phyloP scores from a whole-genome alignment of 805 yeast genomes.

The Candida boidinii region DNA sequence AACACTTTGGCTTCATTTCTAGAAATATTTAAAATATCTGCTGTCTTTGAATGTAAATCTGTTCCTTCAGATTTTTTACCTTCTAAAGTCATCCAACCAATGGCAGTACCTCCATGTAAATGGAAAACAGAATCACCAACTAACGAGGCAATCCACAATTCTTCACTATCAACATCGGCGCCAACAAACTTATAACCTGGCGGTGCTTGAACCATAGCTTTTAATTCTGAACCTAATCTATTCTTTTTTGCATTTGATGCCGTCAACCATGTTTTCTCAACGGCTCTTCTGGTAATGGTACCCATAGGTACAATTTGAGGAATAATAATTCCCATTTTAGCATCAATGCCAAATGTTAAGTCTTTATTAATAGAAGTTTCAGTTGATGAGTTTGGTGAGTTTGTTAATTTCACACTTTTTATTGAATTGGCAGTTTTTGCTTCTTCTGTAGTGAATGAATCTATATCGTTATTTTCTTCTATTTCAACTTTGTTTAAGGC shows the following conservation, averaged over 20 bases:
- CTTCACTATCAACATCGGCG: slow-evolving; percentile 98
- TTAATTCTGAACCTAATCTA: slow-evolving; percentile 88
- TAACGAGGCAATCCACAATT: slow-evolving; percentile 93
- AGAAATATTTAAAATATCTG: slow-evolving; percentile 78
- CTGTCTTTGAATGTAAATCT: slow-evolving; percentile 91
- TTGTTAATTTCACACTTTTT: too few relatives aligned
- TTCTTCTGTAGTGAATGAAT: too few relatives aligned
- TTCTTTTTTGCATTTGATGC: slow-evolving; percentile 87
- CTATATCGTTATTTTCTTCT: too few relatives aligned
- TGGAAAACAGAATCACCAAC: slow-evolving; percentile 88
- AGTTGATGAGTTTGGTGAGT: too few relatives aligned
- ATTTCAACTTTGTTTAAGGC: too few relatives aligned
- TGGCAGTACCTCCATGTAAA: slow-evolving; percentile 90
- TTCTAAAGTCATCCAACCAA: slow-evolving; percentile 99
- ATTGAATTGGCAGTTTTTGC: too few relatives aligned
- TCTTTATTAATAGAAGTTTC: too few relatives aligned
- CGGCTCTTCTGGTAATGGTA: slow-evolving; percentile 92
- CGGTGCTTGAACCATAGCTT: slow-evolving; percentile 82
- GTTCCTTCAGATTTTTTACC: slow-evolving; percentile 90
- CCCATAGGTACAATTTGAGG: slow-evolving; percentile 92
- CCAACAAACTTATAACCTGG: slow-evolving; percentile 88
- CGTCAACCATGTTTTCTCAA: slow-evolving; percentile 95
- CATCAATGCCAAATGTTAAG: slow-evolving; percentile 12
- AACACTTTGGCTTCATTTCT: slow-evolving; percentile 91
- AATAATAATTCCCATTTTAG: slow-evolving; percentile 57